Evolutionary conservation across 306 rosid genomes (phyloP).

Genomic region (Vigna radiata): DNA sequence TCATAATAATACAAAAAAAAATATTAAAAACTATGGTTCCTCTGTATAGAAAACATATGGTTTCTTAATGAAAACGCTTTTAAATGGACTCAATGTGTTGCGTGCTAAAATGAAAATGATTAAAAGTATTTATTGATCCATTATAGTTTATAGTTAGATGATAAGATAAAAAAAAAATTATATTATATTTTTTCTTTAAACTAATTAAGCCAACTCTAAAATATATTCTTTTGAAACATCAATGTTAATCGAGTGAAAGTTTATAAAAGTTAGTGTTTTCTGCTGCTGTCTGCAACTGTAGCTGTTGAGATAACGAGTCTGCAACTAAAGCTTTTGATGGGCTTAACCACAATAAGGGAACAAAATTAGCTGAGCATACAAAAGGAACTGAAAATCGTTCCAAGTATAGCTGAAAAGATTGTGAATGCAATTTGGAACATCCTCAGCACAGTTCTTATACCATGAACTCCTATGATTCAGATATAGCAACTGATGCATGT

Average conservation of each 20-base stretch:
- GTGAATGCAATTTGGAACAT: constrained; percentile 26
- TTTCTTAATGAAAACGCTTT: background rate
- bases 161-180: no score
- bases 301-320: constrained; percentile 1
- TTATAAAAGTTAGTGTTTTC: no score
- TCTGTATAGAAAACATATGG: no score
- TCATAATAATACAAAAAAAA: no score
- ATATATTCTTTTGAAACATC: no score
- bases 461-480: constrained; percentile 14
- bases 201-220: no score
- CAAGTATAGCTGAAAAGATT: constrained; percentile 4
- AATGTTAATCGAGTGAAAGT: no score
- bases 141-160: no score
- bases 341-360: background rate
- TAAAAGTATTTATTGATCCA: no score
- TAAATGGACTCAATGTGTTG: background rate
- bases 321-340: background rate
- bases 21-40: background rate
- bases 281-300: background rate
- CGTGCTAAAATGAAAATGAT: background rate
- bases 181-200: no score
- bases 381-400: background rate
- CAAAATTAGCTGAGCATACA: background rate
- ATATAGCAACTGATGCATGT: constrained; percentile 16
- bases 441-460: background rate